Evolutionary conservation across 2,329 filamentous ascomycete genomes (phyloP), one percentile per base, ranked within the genome.

Genomic region (Akanthomyces dipterigenus): DNA sequence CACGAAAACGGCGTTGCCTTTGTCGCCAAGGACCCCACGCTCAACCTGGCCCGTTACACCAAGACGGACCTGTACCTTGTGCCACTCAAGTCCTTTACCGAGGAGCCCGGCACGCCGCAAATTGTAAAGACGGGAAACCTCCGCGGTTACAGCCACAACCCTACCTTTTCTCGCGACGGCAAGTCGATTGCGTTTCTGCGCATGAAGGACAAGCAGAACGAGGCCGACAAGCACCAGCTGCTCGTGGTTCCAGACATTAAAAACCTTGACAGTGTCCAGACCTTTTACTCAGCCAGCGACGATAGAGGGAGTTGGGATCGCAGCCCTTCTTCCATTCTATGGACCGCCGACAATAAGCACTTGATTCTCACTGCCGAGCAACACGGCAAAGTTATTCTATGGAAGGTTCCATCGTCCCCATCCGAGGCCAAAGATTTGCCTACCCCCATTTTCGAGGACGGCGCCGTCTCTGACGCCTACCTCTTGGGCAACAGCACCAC

Each of bases 51-150:
- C 0, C 82, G 89, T 61, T 85, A 89, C 72, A 96, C 91, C 6
- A 93, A 93, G 68, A 88, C 88, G 0, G 89, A 95, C 69, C 82
- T 96, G 36, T 96, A 95, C 73, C 84, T 88, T 51, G 82, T 89
- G 4, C 82, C 86, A 0, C 76, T 92, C 36, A 77, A 79, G 55
- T 83, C 80, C 4, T 92, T 88, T 69, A 73, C 78, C 5, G 80
- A 86, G 56, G 70, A 80, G 70, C 72, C 85, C 64, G 76, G 80
- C 26, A 62, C 71, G 58, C 85, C 80, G 4, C 80, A 78, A 69
- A 76, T 82, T 28, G 65, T 75, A 55, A 79, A 80, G 70, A 88
- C 84, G 24, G 82, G 79, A 61, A 76, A 76, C 69, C 71, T 89
- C 69, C 75, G 79, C 63, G 89, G 89, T 7, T 90, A 91, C 66